These are phyloP conservation scores for Starmera quercuum DNA, from an alignment of 805 yeast species.

Conservation along the genomic window DNA sequence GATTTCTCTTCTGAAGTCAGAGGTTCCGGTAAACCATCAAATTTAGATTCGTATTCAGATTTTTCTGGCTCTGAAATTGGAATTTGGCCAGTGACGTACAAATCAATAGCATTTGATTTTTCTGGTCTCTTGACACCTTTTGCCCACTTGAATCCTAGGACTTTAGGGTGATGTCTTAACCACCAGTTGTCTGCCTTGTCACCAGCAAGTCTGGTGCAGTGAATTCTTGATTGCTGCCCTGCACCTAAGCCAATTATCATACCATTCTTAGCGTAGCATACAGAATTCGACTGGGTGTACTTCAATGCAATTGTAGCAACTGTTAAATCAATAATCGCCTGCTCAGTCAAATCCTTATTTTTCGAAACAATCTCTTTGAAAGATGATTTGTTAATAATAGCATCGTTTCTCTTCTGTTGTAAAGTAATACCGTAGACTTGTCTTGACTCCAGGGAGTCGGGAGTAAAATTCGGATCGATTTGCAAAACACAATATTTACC, in stretches of 20 bases:
- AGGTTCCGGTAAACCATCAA: conserved; percentile 76
- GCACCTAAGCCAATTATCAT: conserved; percentile 99
- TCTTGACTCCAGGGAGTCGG: conserved; percentile 78
- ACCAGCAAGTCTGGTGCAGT: conserved; percentile 98
- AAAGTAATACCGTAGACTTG: conserved; percentile 93
- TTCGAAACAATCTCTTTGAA: conserved; percentile 88
- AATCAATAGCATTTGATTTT: conserved; percentile 95
- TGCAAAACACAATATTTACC: conserved; percentile 96
- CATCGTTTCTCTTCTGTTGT: conserved; percentile 97
- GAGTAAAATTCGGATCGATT: conserved; percentile 90
- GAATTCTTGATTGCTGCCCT: conserved; percentile 99
- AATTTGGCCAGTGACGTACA: conserved; percentile 85
- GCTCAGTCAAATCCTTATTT: conserved; percentile 83
- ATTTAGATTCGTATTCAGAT: conserved; percentile 85
- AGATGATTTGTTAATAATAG: conserved; percentile 82
- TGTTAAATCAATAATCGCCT: conserved; percentile 87
- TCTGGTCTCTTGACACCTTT: conserved; percentile 98
- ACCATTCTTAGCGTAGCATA: conserved; percentile 97
- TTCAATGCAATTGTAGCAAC: conserved; percentile 97
- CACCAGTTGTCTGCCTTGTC: conserved; percentile 99
- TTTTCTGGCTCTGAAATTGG: conserved; percentile 91
- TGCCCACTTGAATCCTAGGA: conserved; percentile 91
- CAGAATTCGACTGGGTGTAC: conserved; percentile 98
- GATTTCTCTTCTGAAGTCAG: conserved; percentile 74
- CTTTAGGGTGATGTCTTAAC: conserved; percentile 97